Evolutionary conservation across 805 yeast species (phyloP), one percentile per base, ranked within the genome.

Genomic region (Candida khao-thaluensis): DNA sequence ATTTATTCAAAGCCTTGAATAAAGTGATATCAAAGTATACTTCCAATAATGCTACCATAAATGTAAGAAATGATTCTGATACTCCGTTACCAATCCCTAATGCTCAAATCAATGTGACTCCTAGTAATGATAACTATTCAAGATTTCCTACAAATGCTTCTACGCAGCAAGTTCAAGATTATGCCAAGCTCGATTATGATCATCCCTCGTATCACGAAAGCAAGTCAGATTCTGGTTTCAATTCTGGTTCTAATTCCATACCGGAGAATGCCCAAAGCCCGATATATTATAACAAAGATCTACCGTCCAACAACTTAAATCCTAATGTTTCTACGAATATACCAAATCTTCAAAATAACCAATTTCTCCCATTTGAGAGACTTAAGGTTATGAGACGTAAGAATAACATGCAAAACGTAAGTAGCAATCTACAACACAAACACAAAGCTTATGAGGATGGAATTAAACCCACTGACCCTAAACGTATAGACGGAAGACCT

Each of bases 21-120:
- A 80, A 77, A 51, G 82, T 82, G 10, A 66, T 79, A 23, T 63
- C 79, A 23, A 82, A 82, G 56, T 82, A 82, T 52, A 59, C 69
- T 10, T 48, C 55, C n/a, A 47, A 41, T 16, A 15, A 24, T 26
- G 33, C 40, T 3, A 30, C 36, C 5, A 17, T 38, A 3, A 18
- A 25, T 15, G 33, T 29, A 3, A 27, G 20, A 32, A 38, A 40
- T 35, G 36, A 33, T 11, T 11, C 36, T 3, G 7, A 24, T 24
- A 24, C 29, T 17, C 27, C 28, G 9, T 7, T 23, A 33, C 36
- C 36, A 15, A 31, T 31, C 6, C 35, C 35, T 4, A 20, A 20
- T 14, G 5, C 27, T 8, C 18, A 31, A 21, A 20, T 21, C 15
- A 31, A 14, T 21, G 18, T 14, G 4, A 31, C 11, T 21, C 10